Conservation (phyloP, 805 yeast genomes). For the Allodekkera sacchari region DNA sequence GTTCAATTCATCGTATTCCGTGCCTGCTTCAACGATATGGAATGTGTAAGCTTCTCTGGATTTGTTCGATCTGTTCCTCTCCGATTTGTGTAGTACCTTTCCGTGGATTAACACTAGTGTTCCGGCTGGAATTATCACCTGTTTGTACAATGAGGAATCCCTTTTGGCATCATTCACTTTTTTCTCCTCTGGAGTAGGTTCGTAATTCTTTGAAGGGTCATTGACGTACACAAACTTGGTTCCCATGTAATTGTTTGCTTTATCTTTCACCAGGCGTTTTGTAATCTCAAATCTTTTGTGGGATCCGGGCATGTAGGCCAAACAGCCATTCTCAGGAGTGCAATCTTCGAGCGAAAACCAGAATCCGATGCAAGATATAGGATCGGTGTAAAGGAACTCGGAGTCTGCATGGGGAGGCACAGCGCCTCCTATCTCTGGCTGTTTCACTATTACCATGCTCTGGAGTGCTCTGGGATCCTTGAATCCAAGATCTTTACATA, state of each 20-base stretch:
- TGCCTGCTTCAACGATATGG: slow-evolving; percentile 64
- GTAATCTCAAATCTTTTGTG: slow-evolving; percentile 49
- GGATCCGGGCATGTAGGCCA: slow-evolving; percentile 62
- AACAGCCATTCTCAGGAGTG: slow-evolving; percentile 56
- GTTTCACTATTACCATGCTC: slow-evolving; percentile 73
- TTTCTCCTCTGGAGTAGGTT: slow-evolving; percentile 16
- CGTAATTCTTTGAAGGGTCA: slow-evolving; percentile 13
- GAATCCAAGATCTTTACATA: slow-evolving; percentile 45
- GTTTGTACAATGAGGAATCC: slow-evolving; percentile 34
- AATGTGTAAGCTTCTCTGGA: slow-evolving; percentile 75
- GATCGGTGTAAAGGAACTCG: slow-evolving; percentile 62
- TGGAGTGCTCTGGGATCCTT: slow-evolving; percentile 66
- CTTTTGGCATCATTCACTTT: slow-evolving; percentile 17
- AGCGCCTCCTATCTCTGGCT: slow-evolving; percentile 62
- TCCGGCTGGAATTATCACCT: slow-evolving; percentile 63
- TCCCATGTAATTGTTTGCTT: slow-evolving; percentile 40
- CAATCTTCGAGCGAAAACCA: slow-evolving; percentile 81
- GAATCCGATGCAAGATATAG: slow-evolving; percentile 66
- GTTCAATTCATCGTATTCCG: slow-evolving; percentile 53
- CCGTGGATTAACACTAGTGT: slow-evolving; percentile 65
- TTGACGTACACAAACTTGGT: slow-evolving; percentile 41
- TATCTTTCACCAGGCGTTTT: slow-evolving; percentile 54
- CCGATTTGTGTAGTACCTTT: slow-evolving; percentile 65
- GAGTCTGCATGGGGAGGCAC: slow-evolving; percentile 79
- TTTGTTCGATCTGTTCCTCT: slow-evolving; percentile 41